Percentiles rank a stretch among this genome's conserved stretches.
Conservation (phyloP, 306 rosid genomes). For the Malus fusca region DNA sequence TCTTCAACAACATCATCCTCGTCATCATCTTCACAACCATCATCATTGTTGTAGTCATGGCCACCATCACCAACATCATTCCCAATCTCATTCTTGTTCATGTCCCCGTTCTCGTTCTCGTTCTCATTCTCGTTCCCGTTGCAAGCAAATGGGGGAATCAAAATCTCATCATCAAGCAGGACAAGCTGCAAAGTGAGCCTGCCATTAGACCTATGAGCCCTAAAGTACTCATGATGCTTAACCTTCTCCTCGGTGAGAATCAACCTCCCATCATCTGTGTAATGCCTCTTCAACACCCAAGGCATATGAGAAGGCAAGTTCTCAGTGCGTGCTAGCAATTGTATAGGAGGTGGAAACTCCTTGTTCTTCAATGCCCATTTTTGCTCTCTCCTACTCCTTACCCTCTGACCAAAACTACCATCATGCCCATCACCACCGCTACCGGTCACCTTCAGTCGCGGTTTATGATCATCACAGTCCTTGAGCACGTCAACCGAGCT, state of each 20-base stretch:
- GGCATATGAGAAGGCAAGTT: constrained; percentile 59
- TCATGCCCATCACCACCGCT: neutral
- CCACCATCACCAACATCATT: neutral
- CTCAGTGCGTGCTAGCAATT: constrained; percentile 44
- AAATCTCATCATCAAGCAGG: constrained; percentile 22
- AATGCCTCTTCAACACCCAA: constrained; percentile 52
- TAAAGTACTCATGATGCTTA: constrained; percentile 51
- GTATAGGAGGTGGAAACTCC: constrained; percentile 69
- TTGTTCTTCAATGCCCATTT: neutral
- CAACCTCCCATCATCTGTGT: constrained; percentile 56
- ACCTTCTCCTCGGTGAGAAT: constrained; percentile 57
- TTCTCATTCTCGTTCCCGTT: neutral
- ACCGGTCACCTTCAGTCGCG: neutral
- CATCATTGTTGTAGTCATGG: neutral
- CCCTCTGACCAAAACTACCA: neutral
- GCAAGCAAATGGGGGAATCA: neutral
- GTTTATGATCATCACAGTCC: neutral
- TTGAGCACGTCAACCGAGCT: constrained; percentile 46
- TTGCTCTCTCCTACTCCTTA: neutral
- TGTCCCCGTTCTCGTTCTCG: neutral
- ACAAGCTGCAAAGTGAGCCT: constrained; percentile 65
- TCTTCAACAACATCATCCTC: neutral
- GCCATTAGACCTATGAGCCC: constrained; percentile 57
- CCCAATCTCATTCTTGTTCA: neutral
- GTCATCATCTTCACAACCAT: neutral